phyloP scores from a whole-genome alignment of 768 basidiomycete genomes.

The Boletus tomentosulus region DNA sequence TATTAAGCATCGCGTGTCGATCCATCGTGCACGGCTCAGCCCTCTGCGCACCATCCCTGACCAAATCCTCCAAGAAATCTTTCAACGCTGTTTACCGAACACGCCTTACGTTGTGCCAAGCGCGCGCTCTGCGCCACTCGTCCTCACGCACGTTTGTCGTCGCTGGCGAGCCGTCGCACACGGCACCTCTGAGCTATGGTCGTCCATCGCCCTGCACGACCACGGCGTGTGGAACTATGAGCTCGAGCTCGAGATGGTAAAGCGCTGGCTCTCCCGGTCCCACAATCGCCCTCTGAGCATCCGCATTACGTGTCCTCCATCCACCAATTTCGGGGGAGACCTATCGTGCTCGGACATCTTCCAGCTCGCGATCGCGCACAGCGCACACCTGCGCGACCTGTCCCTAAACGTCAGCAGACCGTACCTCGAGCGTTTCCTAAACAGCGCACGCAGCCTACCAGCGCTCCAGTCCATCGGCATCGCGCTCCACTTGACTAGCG shows the following conservation, averaged over 20 bases:
- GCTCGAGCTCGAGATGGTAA: slow-evolving; percentile 23
- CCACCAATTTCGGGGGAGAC: slow-evolving; percentile 15
- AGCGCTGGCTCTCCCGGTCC: slow-evolving; percentile 20
- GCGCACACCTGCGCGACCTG: slow-evolving; percentile 15
- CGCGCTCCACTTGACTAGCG: slow-evolving; percentile 4
- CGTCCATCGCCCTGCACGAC: slow-evolving; percentile 25
- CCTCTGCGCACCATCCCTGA: slow-evolving; percentile 27
- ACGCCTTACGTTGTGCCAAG: slow-evolving; percentile 21
- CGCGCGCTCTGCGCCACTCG: slow-evolving; percentile 24
- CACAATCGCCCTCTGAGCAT: slow-evolving; percentile 21
- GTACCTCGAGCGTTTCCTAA: slow-evolving; percentile 22
- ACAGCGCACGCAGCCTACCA: slow-evolving; percentile 3
- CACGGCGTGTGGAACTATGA: slow-evolving; percentile 29
- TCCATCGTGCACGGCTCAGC: slow-evolving; percentile 28
- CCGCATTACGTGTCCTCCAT: slow-evolving; percentile 16
- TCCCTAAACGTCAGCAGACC: slow-evolving; percentile 12
- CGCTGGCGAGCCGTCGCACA: slow-evolving; percentile 29
- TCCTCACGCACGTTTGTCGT: slow-evolving; percentile 32
- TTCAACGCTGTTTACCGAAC: slow-evolving; percentile 24
- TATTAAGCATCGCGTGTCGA: slow-evolving; percentile 13
- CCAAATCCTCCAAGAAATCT: slow-evolving; percentile 32
- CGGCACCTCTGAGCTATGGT: slow-evolving; percentile 31
- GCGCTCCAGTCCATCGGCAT: slow-evolving; percentile 15
- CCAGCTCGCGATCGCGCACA: slow-evolving; percentile 19
- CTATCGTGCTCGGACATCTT: slow-evolving; percentile 15